phyloP scores from a whole-genome alignment of 257 asterid species.

The Haberlea rhodopensis region DNA sequence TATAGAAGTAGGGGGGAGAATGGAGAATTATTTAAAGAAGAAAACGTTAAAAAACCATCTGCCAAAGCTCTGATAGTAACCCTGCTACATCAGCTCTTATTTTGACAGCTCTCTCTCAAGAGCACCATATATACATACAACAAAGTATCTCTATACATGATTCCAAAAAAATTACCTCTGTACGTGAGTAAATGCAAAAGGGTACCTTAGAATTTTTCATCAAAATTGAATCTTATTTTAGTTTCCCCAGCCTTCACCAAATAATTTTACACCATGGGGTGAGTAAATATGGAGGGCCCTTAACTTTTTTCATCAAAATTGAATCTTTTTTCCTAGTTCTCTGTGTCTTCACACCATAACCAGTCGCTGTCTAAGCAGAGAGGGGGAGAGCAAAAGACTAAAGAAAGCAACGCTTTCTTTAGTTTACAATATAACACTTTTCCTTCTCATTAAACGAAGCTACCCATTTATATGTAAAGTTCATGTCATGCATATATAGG shows the following conservation, averaged over 20 bases:
- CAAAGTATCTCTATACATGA: conserved; percentile 9
- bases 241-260: background rate
- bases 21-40: conserved; percentile 55
- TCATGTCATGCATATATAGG: conserved; percentile 26
- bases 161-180: background rate
- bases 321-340: conserved; percentile 24
- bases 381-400: conserved; percentile 22
- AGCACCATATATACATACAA: conserved; percentile 21
- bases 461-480: conserved; percentile 23
- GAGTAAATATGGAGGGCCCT: background rate
- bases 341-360: conserved; percentile 37
- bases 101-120: conserved; percentile 34
- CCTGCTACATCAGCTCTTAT: no score
- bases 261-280: background rate
- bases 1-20: conserved; percentile 6
- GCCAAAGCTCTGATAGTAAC: no score
- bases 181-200: background rate
- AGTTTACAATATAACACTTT: conserved; percentile 46
- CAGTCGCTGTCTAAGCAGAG: conserved; percentile 48
- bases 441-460: conserved; percentile 27
- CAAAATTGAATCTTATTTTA: background rate
- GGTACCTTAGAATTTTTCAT: background rate
- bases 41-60: conserved; percentile 55
- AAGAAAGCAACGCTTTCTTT: conserved; percentile 37
- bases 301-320: conserved; percentile 10